phyloP scores from a whole-genome alignment of 768 basidiomycete species.

The Mycena crocata region DNA sequence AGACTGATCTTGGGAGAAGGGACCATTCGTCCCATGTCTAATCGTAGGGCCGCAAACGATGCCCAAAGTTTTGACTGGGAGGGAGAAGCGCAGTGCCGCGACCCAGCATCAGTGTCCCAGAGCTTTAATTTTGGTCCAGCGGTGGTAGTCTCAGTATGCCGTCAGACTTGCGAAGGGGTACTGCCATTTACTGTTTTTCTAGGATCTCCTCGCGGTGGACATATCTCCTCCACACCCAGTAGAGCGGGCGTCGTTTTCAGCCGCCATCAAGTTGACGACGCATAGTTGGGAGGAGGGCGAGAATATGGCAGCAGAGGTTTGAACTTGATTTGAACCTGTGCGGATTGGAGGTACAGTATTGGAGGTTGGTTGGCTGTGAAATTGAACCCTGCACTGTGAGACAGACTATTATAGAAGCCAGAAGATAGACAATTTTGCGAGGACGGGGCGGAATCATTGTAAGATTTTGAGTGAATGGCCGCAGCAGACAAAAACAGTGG shows the following conservation, averaged over 20 bases:
- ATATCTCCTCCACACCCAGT: background rate
- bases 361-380: no score
- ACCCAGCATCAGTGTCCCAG: slow-evolving; percentile 14
- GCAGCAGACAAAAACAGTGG: no score
- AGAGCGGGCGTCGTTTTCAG: background rate
- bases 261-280: slow-evolving; percentile 7
- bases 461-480: no score
- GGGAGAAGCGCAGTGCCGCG: slow-evolving; percentile 15
- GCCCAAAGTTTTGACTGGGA: background rate
- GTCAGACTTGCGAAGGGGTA: background rate
- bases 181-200: background rate
- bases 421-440: no score
- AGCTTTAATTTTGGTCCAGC: slow-evolving; percentile 13
- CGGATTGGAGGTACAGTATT: no score
- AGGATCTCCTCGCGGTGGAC: slow-evolving; percentile 5
- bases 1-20: slow-evolving; percentile 9
- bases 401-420: no score
- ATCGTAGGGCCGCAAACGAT: background rate
- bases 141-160: background rate
- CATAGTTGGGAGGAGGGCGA: background rate
- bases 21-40: background rate
- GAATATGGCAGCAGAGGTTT: background rate
- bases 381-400: no score
- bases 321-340: no score
- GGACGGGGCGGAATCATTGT: no score